These are phyloP conservation scores for Solanum ahanhuiri DNA, from an alignment of 257 asterid species.

Conservation along the genomic window DNA sequence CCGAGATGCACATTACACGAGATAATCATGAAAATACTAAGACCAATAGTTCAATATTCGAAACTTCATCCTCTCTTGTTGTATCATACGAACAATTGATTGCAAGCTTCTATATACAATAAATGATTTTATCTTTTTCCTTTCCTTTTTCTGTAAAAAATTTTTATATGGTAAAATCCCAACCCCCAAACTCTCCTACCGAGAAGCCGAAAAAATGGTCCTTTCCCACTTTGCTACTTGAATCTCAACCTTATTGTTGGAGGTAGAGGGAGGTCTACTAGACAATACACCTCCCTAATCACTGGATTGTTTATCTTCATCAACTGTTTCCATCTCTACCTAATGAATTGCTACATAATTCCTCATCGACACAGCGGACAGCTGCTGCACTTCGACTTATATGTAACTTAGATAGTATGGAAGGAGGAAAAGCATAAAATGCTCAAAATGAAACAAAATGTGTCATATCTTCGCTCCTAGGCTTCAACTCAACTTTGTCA, in stretches of 20 bases:
- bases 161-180: not conserved
- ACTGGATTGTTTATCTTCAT: not conserved
- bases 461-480: not conserved
- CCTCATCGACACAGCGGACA: not conserved
- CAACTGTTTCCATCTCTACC: not conserved
- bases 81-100: not conserved
- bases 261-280: not conserved
- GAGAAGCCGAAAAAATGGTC: not conserved
- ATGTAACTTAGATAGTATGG: not conserved
- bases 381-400: not conserved
- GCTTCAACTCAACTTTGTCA: not conserved
- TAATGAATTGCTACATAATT: not conserved
- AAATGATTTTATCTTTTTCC: not conserved
- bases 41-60: not conserved
- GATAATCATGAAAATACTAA: not conserved
- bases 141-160: not conserved
- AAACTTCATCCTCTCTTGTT: not conserved
- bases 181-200: not conserved
- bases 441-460: not conserved
- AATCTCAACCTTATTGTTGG: not conserved
- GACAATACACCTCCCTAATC: not conserved
- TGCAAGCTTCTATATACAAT: not conserved
- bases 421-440: not conserved
- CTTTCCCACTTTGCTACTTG: not conserved
- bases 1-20: not conserved